Conservation (phyloP, 495 filamentous ascomycete genomes). For the Penicillium desertorum region DNA sequence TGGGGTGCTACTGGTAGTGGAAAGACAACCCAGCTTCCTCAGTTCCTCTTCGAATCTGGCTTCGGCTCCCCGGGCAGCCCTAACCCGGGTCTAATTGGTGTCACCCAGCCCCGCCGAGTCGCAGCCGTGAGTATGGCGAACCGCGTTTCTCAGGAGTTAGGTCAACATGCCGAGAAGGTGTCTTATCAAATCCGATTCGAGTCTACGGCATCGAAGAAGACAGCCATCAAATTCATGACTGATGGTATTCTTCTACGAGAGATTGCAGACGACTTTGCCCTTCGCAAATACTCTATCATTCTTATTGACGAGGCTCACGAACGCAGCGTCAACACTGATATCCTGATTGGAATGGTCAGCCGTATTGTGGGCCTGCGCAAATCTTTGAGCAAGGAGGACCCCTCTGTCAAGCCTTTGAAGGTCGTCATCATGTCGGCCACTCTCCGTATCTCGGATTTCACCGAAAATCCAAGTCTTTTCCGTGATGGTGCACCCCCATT, state of each 20-base stretch:
- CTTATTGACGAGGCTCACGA: constrained; percentile 98
- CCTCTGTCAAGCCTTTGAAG: constrained; percentile 74
- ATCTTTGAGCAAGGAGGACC: constrained; percentile 60
- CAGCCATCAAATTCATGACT: constrained; percentile 98
- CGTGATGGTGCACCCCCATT: constrained; percentile 72
- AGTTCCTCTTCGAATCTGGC: constrained; percentile 92
- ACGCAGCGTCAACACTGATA: constrained; percentile 95
- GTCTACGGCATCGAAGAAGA: constrained; percentile 74
- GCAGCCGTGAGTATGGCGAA: constrained; percentile 95
- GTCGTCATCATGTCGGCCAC: constrained; percentile 99
- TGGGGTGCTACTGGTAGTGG: constrained; percentile 95
- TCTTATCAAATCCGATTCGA: constrained; percentile 97
- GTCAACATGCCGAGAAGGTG: constrained; percentile 64
- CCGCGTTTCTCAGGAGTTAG: constrained; percentile 82
- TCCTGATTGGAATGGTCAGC: constrained; percentile 93
- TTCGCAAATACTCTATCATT: constrained; percentile 91
- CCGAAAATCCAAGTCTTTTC: constrained; percentile 79
- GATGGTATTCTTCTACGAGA: constrained; percentile 95
- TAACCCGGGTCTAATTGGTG: constrained; percentile 87
- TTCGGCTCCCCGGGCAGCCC: constrained; percentile 76
- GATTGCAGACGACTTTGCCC: constrained; percentile 81
- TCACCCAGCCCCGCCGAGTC: constrained; percentile 91
- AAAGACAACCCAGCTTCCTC: constrained; percentile 95
- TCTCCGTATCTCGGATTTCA: constrained; percentile 84
- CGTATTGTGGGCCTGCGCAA: constrained; percentile 80